Evolutionary conservation across 208 protist genomes (phyloP).

Genomic region (Trypanosoma rangeli): DNA sequence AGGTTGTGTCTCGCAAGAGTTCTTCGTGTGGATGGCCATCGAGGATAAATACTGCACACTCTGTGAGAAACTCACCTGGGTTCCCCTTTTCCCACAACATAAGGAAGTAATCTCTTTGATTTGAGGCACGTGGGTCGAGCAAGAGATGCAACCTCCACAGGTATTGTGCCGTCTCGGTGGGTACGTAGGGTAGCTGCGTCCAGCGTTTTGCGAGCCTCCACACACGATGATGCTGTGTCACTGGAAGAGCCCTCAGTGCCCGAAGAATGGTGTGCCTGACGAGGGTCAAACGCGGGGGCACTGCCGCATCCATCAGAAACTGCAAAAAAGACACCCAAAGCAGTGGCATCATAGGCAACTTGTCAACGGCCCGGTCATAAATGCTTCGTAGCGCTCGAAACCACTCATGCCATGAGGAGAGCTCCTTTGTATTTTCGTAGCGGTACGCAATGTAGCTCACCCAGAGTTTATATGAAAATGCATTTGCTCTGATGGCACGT

Average conservation of each 20-base stretch:
- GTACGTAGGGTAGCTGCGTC: conserved; percentile 43
- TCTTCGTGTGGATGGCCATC: conserved; percentile 13
- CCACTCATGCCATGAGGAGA: conserved; percentile 56
- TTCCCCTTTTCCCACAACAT: conserved; percentile 55
- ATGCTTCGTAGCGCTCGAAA: conserved; percentile 65
- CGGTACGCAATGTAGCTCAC: conserved; percentile 63
- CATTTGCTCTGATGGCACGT: conserved; percentile 60
- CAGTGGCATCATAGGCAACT: conserved; percentile 73
- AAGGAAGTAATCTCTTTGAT: conserved; percentile 59
- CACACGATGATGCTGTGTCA: conserved; percentile 76
- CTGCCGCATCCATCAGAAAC: conserved; percentile 49
- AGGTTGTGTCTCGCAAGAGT: conserved; percentile 44
- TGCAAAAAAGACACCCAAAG: conserved; percentile 74
- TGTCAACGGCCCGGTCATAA: conserved; percentile 70
- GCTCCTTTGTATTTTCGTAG: conserved; percentile 36
- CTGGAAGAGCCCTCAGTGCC: conserved; percentile 53
- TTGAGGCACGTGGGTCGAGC: conserved; percentile 48
- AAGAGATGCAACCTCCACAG: conserved; percentile 64
- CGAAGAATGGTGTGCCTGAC: conserved; percentile 53
- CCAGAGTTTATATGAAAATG: conserved; percentile 87
- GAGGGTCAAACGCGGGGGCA: conserved; percentile 59
- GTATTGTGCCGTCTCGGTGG: conserved; percentile 42
- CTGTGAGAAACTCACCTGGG: conserved; percentile 47
- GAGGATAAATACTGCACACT: conserved; percentile 44
- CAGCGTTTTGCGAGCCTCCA: conserved; percentile 64